phyloP scores from a whole-genome alignment of 768 basidiomycete genomes.

The Macrolepiota albuminosa region DNA sequence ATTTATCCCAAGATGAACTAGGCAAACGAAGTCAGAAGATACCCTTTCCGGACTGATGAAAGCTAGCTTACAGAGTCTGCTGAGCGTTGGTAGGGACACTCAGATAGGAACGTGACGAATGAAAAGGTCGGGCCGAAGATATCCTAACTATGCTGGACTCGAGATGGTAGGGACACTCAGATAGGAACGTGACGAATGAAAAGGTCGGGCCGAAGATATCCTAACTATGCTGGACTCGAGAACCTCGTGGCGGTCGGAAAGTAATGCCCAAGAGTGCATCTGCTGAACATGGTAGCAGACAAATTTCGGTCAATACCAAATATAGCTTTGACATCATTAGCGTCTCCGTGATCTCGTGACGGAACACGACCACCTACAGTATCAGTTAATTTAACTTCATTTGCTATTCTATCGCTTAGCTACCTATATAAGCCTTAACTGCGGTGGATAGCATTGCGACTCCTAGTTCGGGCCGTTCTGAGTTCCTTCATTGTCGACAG shows the following conservation, averaged over 20 bases:
- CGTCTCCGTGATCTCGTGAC: too few species aligned
- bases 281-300: constrained; percentile 11
- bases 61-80: not conserved
- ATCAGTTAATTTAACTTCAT: too few species aligned
- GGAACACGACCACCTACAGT: too few species aligned
- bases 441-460: not conserved
- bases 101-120: not conserved
- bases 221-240: constrained; percentile 7
- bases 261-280: constrained; percentile 8
- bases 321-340: not conserved
- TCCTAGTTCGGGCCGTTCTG: not conserved
- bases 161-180: not conserved
- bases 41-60: not conserved
- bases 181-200: not conserved
- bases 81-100: not conserved
- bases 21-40: not conserved
- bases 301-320: not conserved
- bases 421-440: too few species aligned
- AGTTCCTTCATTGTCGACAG: not conserved
- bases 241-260: constrained; percentile 1
- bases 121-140: not conserved
- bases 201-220: too few species aligned
- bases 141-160: not conserved
- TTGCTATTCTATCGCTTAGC: too few species aligned
- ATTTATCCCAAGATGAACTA: constrained; percentile 13